A percentile compares a stretch with the other conserved stretches of the same genome.
Conservation (phyloP, 2,329 filamentous ascomycete genomes). For the Pyrenochaeta sp. region DNA sequence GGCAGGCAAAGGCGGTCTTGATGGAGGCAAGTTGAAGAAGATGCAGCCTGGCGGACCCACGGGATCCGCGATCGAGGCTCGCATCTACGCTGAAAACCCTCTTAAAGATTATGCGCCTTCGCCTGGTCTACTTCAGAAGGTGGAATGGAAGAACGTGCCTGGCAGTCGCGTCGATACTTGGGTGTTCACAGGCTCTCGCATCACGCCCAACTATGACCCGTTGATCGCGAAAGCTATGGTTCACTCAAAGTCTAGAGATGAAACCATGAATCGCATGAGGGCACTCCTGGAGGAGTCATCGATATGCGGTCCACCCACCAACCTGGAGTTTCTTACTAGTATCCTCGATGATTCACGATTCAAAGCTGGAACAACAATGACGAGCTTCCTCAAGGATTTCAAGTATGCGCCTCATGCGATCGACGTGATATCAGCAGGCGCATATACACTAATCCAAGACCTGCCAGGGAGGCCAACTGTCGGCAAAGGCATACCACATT, state of each 20-base stretch:
- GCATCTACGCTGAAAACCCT: slow-evolving; percentile 68
- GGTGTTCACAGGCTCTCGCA: slow-evolving; percentile 65
- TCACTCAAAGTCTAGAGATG: slow-evolving; percentile 53
- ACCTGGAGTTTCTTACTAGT: slow-evolving; percentile 63
- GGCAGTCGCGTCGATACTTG: slow-evolving; percentile 69
- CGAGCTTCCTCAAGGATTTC: slow-evolving; percentile 64
- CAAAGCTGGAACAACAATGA: slow-evolving; percentile 62
- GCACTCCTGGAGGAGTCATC: slow-evolving; percentile 55
- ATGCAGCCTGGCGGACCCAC: slow-evolving; percentile 55
- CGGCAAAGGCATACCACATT: slow-evolving; percentile 66
- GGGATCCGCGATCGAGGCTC: slow-evolving; percentile 62
- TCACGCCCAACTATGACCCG: slow-evolving; percentile 67
- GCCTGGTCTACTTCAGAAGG: slow-evolving; percentile 65
- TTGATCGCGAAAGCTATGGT: slow-evolving; percentile 68
- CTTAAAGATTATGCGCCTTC: slow-evolving; percentile 66
- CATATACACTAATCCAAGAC: slow-evolving; percentile 68
- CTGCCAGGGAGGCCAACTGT: slow-evolving; percentile 64
- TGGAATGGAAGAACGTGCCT: slow-evolving; percentile 61
- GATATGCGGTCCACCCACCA: slow-evolving; percentile 64
- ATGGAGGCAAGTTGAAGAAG: slow-evolving; percentile 50
- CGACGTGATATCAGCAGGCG: slow-evolving; percentile 64
- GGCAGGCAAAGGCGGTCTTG: slow-evolving; percentile 55
- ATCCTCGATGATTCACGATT: slow-evolving; percentile 61
- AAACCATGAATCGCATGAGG: slow-evolving; percentile 57
- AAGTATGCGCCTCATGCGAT: slow-evolving; percentile 60